Percentiles rank a stretch among this genome's conserved stretches.
Conservation (phyloP, 805 yeast genomes). For the Candida arabinofermentans region DNA sequence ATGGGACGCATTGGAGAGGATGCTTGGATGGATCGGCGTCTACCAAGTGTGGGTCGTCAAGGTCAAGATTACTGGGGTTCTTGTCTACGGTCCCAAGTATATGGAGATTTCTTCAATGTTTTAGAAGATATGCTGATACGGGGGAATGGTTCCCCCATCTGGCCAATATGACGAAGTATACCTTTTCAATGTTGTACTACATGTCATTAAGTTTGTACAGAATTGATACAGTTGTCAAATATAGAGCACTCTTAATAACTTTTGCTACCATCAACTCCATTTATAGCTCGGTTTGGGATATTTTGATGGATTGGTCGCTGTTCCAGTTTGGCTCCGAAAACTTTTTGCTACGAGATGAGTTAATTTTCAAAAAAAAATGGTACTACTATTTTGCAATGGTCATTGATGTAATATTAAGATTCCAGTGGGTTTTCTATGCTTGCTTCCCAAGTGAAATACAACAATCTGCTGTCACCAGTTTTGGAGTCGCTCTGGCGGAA, state of each 20-base stretch:
- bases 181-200: conserved; percentile 62
- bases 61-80: conserved; percentile 77
- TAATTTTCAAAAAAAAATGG: conserved; percentile 56
- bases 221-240: conserved; percentile 42
- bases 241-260: conserved; percentile 59
- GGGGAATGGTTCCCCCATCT: conserved; percentile 96
- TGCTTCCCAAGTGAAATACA: conserved; percentile 71
- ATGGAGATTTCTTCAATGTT: conserved; percentile 89
- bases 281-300: conserved; percentile 77
- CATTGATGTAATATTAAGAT: conserved; percentile 68
- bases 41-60: conserved; percentile 68
- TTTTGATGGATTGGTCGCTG: conserved; percentile 94
- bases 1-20: conserved; percentile 66
- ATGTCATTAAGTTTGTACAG: conserved; percentile 75
- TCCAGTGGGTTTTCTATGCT: conserved; percentile 91
- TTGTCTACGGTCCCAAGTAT: conserved; percentile 79
- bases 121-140: conserved; percentile 87
- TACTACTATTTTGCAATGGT: conserved; percentile 74
- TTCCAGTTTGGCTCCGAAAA: conserved; percentile 61
- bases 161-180: conserved; percentile 80
- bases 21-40: conserved; percentile 36
- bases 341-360: conserved; percentile 62
- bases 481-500: conserved; percentile 79
- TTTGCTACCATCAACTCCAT: conserved; percentile 74
- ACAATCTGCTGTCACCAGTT: conserved; percentile 85